phyloP scores from a whole-genome alignment of 1,139 yeast species.

The Lodderomyces margitis region DNA sequence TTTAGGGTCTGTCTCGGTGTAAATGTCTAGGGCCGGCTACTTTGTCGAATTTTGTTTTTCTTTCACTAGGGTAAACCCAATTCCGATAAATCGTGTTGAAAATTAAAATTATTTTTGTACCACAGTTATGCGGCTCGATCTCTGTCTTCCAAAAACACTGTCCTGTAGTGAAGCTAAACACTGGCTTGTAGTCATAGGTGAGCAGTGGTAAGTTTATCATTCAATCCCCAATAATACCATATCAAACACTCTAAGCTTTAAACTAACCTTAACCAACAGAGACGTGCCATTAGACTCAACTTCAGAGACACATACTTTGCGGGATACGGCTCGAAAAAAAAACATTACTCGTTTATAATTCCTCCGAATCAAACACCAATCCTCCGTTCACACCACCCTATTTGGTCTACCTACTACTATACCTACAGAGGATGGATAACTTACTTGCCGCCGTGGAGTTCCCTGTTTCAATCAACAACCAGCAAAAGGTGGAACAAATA shows the following conservation, averaged over 20 bases:
- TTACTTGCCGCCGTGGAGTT: constrained; percentile 13
- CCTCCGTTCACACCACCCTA: neutral
- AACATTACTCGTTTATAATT: neutral
- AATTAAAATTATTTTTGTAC: neutral
- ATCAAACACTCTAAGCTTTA: too few relatives aligned
- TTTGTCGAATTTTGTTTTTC: neutral
- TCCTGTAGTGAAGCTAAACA: too few relatives aligned
- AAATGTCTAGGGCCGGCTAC: too few relatives aligned
- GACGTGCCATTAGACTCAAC: neutral
- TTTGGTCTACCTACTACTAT: neutral
- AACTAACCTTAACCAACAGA: too few relatives aligned
- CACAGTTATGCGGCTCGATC: neutral
- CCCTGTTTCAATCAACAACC: constrained; percentile 19
- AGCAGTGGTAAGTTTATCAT: neutral
- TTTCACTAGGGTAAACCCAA: neutral
- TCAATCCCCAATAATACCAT: too few relatives aligned
- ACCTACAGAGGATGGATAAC: constrained; percentile 9
- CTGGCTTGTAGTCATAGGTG: neutral
- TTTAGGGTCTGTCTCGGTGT: too few relatives aligned
- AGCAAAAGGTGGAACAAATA: constrained; percentile 12
- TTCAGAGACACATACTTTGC: neutral
- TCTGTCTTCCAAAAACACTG: too few relatives aligned
- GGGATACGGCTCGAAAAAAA: neutral
- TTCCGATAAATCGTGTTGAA: neutral
- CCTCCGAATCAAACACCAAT: neutral